Base-by-base conservation (phyloP, 2,329 filamentous ascomycete species). In the Fusarium sp. region DNA sequence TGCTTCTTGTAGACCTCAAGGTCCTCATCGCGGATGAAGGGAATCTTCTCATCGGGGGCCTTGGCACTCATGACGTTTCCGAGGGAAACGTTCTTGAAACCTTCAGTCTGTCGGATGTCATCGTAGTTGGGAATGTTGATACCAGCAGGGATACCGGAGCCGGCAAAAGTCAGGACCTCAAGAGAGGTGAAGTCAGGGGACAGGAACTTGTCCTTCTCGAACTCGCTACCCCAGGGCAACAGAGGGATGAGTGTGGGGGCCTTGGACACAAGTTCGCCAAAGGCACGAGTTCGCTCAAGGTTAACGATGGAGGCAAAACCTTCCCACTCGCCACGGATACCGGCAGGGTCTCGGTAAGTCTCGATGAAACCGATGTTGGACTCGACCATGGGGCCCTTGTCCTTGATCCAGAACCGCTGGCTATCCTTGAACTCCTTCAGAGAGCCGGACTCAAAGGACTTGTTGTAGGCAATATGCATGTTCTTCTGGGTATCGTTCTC, bases 131-230 rank as follows among this genome's bases (percentile, higher is more conserved):
- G 90, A 69, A 92, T 91, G 76, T 92, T 92, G 79, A 92, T 92
- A 30, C 91, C 91, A 27, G 90, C 90, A 11, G 91, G 91, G 64
- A 93, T 93, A 66, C 90, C 92, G 68, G 87, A 91, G 61, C 87
- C 83, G 66, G 82, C 83, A 77, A 98, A 98, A 1, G 93, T 95
- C 70, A 98, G 84, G 4, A 98, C 95, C 82, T 99, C 97, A 2
- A 98, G 88, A 11, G 94, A 97, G 0, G 97, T 98, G 80, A 99
- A 99, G 82, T 99, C 97, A 0, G 97, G 97, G 62, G 94, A 96
- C 38, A 97, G 85, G 83, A 99, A 99, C 79, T 93, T 95, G 86
- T 98, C 95, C 84, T 98, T 98, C 81, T 99, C 97, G 75, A 98
- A 99, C 1, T 94, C 93, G 56, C 90, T 89, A 38, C 87, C 86